Evolutionary conservation across 2,329 filamentous ascomycete genomes (phyloP).

Genomic region (Akanthomyces dipterigenus): DNA sequence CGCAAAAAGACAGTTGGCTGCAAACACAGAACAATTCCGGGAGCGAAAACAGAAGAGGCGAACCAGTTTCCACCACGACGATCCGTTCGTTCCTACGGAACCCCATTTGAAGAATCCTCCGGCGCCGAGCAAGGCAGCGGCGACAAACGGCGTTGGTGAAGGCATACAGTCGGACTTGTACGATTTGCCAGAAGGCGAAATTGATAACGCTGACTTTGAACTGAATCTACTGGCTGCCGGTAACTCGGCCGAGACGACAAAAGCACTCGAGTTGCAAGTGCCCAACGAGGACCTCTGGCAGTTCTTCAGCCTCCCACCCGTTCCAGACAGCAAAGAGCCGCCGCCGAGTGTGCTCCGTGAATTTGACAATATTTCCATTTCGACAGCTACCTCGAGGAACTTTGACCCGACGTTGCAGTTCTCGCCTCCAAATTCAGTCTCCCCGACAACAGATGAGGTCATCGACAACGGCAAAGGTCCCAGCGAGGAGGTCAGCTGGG

Average conservation of each 20-base stretch:
- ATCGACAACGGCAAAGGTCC: slow-evolving; percentile 4
- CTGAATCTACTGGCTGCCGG: not conserved
- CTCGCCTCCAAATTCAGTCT: slow-evolving; percentile 22
- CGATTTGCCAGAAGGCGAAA: not conserved
- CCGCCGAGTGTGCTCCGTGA: slow-evolving; percentile 26
- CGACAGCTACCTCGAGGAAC: slow-evolving; percentile 24
- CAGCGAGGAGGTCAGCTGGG: slow-evolving; percentile 34
- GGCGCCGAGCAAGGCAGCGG: not conserved
- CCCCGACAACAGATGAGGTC: not conserved
- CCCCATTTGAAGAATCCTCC: not conserved
- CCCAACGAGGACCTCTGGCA: not conserved
- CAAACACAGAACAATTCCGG: not conserved
- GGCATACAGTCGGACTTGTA: not conserved
- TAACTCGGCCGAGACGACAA: not conserved
- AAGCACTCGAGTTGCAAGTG: not conserved
- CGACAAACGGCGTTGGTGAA: not conserved
- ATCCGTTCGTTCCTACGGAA: not conserved
- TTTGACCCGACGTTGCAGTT: slow-evolving; percentile 31
- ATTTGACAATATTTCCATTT: slow-evolving; percentile 24
- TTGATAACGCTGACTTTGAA: not conserved
- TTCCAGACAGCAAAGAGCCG: slow-evolving; percentile 8
- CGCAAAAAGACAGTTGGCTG: not conserved
- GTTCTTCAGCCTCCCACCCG: not conserved
- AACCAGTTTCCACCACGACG: no score
- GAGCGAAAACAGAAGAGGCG: not conserved